Conservation (phyloP, 2,329 filamentous ascomycete species). For the Parastagonospora nodorum region DNA sequence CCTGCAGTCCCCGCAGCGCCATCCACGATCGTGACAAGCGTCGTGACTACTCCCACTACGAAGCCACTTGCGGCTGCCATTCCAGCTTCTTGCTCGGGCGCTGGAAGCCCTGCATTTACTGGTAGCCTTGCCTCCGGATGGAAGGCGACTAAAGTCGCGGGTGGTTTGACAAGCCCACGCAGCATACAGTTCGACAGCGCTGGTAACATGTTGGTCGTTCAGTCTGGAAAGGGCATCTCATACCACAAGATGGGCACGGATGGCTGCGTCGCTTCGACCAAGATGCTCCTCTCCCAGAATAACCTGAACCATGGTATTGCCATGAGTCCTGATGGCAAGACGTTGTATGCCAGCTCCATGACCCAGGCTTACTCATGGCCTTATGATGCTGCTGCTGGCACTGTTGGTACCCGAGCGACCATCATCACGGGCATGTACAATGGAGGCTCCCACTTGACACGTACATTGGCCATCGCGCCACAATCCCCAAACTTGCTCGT, state of each 20-base stretch:
- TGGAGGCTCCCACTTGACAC: constrained; percentile 63
- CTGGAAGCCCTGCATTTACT: constrained; percentile 29
- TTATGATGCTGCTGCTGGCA: constrained; percentile 60
- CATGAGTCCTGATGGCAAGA: constrained; percentile 53
- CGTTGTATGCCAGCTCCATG: constrained; percentile 60
- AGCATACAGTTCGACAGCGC: constrained; percentile 38
- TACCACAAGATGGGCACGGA: constrained; percentile 34
- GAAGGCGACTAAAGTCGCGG: constrained; percentile 40
- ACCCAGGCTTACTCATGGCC: constrained; percentile 65
- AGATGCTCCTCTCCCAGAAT: constrained; percentile 38
- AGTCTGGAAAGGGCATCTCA: constrained; percentile 41
- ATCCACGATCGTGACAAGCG: constrained; percentile 29
- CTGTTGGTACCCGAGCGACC: constrained; percentile 57
- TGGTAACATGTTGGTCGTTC: constrained; percentile 42
- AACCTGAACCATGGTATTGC: constrained; percentile 58
- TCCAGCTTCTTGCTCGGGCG: constrained; percentile 37
- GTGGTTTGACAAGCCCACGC: constrained; percentile 37
- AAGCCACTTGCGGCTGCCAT: constrained; percentile 29
- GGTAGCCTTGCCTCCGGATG: constrained; percentile 34
- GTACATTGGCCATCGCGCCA: constrained; percentile 67
- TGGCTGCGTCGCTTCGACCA: constrained; percentile 38
- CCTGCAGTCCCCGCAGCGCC: constrained; percentile 25
- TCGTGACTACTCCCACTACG: constrained; percentile 17
- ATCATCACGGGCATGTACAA: constrained; percentile 64
- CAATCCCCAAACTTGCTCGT: constrained; percentile 62